phyloP scores from a whole-genome alignment of 148 eudicot genomes.

The Camellia granthamiana region DNA sequence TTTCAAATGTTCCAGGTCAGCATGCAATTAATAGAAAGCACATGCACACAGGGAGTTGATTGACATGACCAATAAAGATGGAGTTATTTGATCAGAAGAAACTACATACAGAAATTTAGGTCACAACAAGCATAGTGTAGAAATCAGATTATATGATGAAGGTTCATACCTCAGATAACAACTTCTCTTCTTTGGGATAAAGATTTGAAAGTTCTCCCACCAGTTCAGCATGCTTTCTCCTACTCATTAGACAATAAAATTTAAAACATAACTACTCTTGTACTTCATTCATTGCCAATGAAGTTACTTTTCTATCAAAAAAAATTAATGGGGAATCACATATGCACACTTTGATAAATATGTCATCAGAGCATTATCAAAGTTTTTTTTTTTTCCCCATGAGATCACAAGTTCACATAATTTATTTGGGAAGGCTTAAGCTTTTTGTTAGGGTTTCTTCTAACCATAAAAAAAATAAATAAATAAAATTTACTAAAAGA shows the following conservation, averaged over 20 bases:
- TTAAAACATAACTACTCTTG: too few species aligned
- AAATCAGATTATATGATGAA: neutral
- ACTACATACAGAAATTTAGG: neutral
- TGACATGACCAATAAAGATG: neutral
- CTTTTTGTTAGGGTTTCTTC: too few species aligned
- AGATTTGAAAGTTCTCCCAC: constrained; percentile 92
- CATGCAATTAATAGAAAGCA: neutral
- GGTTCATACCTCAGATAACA: constrained; percentile 81
- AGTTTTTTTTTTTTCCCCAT: too few species aligned
- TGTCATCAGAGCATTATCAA: too few species aligned
- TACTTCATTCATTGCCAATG: neutral
- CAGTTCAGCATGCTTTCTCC: constrained; percentile 95
- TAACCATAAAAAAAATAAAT: too few species aligned
- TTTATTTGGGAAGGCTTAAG: neutral
- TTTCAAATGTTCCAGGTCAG: too few species aligned
- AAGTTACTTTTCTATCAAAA: neutral
- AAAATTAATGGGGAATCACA: neutral
- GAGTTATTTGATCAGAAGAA: neutral
- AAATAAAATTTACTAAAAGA: too few species aligned
- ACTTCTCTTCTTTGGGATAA: constrained; percentile 85
- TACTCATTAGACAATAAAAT: constrained; percentile 23
- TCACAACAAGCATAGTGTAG: neutral
- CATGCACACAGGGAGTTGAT: neutral
- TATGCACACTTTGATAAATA: neutral
- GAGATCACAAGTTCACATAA: neutral